phyloP scores from a whole-genome alignment of 305 asterid genomes.

The Fraxinus xanthoxyloides region DNA sequence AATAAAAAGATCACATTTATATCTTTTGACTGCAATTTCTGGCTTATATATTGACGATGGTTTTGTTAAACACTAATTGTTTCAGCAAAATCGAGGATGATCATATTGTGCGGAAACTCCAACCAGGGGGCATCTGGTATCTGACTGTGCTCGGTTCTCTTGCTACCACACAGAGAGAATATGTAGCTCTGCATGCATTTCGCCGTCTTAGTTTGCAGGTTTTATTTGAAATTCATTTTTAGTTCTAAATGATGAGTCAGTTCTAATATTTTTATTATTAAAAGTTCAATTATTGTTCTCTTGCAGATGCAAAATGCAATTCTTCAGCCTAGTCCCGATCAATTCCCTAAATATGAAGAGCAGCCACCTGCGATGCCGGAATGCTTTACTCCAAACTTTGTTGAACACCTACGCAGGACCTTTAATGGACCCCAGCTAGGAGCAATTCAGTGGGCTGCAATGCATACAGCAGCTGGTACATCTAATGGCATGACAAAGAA shows the following conservation, averaged over 20 bases:
- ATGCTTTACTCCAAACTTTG: constrained; percentile 91
- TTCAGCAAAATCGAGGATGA: constrained; percentile 72
- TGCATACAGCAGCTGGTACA: constrained; percentile 97
- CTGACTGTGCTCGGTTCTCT: constrained; percentile 86
- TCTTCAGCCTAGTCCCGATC: constrained; percentile 95
- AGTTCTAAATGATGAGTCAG: background rate
- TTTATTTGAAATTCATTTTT: constrained; percentile 10
- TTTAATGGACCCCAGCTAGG: constrained; percentile 90
- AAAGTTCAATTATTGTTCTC: constrained; percentile 11
- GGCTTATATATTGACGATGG: constrained; percentile 18
- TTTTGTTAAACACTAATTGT: constrained; percentile 14
- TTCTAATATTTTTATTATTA: constrained; percentile 11
- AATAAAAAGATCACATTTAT: background rate
- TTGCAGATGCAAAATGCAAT: constrained; percentile 99
- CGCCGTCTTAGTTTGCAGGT: constrained; percentile 95
- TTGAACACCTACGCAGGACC: constrained; percentile 70
- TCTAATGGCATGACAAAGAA: constrained; percentile 73
- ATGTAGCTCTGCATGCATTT: constrained; percentile 90
- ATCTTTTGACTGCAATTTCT: constrained; percentile 3
- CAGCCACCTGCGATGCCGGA: constrained; percentile 99
- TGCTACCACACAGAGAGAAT: constrained; percentile 96
- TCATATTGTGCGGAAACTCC: constrained; percentile 86
- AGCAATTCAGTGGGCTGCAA: constrained; percentile 99
- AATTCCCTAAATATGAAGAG: constrained; percentile 93
- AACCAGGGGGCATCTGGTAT: constrained; percentile 83